Conservation (phyloP, 768 basidiomycete species). For the Xanthoconium purpureum region DNA sequence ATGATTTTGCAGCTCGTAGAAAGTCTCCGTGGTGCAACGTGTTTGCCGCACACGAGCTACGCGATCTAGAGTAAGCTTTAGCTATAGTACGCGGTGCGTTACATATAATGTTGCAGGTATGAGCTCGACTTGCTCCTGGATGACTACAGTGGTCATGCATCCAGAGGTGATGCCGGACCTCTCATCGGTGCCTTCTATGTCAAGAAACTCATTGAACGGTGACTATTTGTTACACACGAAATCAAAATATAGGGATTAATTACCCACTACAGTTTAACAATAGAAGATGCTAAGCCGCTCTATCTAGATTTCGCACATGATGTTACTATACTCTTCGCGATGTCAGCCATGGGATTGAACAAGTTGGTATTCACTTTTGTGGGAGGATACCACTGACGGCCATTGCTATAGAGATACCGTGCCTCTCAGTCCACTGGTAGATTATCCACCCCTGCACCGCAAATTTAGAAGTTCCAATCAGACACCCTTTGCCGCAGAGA, state of each 20-base stretch:
- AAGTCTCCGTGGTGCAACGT: slow-evolving; percentile 41
- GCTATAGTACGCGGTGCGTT: not conserved
- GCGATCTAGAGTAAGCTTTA: slow-evolving; percentile 34
- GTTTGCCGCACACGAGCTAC: slow-evolving; percentile 34
- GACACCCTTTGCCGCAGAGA: slow-evolving; percentile 42
- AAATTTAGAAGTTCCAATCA: slow-evolving; percentile 37
- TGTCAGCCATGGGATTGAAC: slow-evolving; percentile 38
- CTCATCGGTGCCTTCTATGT: slow-evolving; percentile 38
- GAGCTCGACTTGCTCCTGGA: slow-evolving; percentile 37
- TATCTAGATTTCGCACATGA: slow-evolving; percentile 45
- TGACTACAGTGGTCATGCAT: slow-evolving; percentile 32
- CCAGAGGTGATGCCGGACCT: slow-evolving; percentile 29
- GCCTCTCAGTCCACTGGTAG: slow-evolving; percentile 26
- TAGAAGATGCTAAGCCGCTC: slow-evolving; percentile 28
- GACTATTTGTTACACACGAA: not conserved
- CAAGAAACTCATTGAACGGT: slow-evolving; percentile 39
- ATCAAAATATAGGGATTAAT: not conserved
- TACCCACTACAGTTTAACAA: slow-evolving; percentile 26
- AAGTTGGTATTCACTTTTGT: slow-evolving; percentile 22
- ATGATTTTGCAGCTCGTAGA: slow-evolving; percentile 36
- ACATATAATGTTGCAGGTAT: slow-evolving; percentile 24
- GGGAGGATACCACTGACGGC: not conserved
- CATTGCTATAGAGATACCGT: slow-evolving; percentile 27
- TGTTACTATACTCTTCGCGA: slow-evolving; percentile 34
- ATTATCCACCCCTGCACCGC: slow-evolving; percentile 25